Base-by-base conservation (phyloP, 805 yeast genomes). In the Wickerhamomyces ciferrii region DNA sequence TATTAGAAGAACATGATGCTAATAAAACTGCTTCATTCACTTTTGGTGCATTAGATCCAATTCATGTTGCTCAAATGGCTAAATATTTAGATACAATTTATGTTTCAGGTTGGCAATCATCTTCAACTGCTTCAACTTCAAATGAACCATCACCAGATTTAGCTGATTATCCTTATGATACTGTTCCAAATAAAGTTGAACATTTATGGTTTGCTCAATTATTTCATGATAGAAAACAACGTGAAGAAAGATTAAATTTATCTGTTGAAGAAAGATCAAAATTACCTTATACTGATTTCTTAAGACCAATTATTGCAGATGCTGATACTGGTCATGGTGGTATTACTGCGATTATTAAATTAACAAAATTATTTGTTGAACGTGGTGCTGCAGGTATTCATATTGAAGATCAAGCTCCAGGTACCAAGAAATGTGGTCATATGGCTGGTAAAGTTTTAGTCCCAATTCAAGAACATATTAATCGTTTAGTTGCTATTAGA, bases 311-410 rank as follows among this genome's bases (percentile, higher is more conserved):
- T 58, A 78, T 92, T 59, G 98, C 98, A 39, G 99, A 92, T 67
- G 99, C 92, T 56, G 99, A 92, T 71, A 94, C 98, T 48, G 99
- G 99, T 58, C 98, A 92, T 68, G 99, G 99, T 71, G 98, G 99
- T 66, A 78, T 90, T 59, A 91, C 98, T 49, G 98, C 98, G 47
- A 89, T 89, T 56, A 85, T 90, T 72, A 92, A 92, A 72, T 80
- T 92, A 67, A 90, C 97, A 61, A 92, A 92, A 75, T 76, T 92
- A 82, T 92, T 92, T 65, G 87, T 92, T 59, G 98, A 92, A 74
- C 83, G 95, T 61, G 98, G 98, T 69, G 99, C 98, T 47, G 97
- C 98, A 49, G 98, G 98, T 64, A 90, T 92, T 61, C 99, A 92
- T 68, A 90, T 92, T 66, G 99, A 92, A 74, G 98, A 92, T 71